phyloP scores from a whole-genome alignment of 1,284 basidiomycete genomes.

The Tilletia caries region DNA sequence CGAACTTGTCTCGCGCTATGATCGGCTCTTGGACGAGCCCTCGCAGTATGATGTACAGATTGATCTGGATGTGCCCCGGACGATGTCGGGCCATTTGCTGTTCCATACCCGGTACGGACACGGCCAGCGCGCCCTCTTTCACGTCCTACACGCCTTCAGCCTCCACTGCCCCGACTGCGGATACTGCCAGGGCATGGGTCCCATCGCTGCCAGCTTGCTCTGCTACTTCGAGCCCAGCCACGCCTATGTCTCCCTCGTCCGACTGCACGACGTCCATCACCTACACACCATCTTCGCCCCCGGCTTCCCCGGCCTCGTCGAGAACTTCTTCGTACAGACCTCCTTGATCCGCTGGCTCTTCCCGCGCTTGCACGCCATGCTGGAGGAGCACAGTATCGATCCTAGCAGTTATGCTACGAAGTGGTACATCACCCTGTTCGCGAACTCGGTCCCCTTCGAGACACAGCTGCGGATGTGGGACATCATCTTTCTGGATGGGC shows the following conservation, averaged over 20 bases:
- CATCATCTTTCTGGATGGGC: slow-evolving; percentile 81
- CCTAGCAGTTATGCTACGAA: slow-evolving; percentile 94
- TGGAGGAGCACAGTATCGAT: slow-evolving; percentile 70
- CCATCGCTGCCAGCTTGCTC: slow-evolving; percentile 87
- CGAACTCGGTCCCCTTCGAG: slow-evolving; percentile 93
- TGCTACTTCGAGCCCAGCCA: slow-evolving; percentile 72
- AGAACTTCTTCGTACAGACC: slow-evolving; percentile 91
- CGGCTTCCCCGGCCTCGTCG: slow-evolving; percentile 91
- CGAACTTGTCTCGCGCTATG: slow-evolving; percentile 60
- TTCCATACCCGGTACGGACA: slow-evolving; percentile 94
- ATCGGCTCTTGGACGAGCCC: slow-evolving; percentile 54
- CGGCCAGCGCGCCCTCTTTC: slow-evolving; percentile 66
- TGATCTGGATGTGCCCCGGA: slow-evolving; percentile 94
- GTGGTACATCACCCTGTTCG: slow-evolving; percentile 92
- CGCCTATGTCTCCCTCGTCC: slow-evolving; percentile 76
- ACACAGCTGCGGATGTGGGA: slow-evolving; percentile 94
- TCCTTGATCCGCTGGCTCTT: slow-evolving; percentile 75
- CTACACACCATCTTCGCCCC: slow-evolving; percentile 87
- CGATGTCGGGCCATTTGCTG: slow-evolving; percentile 88
- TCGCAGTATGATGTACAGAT: slow-evolving; percentile 93
- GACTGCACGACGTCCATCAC: slow-evolving; percentile 64
- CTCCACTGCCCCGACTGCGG: slow-evolving; percentile 75
- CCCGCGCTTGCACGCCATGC: slow-evolving; percentile 79
- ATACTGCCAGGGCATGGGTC: slow-evolving; percentile 99
- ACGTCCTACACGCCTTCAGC: slow-evolving; percentile 88